A percentile compares a stretch with the other conserved stretches of the same genome.
phyloP scores from a whole-genome alignment of 352 stramenopile species.

The Pythium periplocum region DNA sequence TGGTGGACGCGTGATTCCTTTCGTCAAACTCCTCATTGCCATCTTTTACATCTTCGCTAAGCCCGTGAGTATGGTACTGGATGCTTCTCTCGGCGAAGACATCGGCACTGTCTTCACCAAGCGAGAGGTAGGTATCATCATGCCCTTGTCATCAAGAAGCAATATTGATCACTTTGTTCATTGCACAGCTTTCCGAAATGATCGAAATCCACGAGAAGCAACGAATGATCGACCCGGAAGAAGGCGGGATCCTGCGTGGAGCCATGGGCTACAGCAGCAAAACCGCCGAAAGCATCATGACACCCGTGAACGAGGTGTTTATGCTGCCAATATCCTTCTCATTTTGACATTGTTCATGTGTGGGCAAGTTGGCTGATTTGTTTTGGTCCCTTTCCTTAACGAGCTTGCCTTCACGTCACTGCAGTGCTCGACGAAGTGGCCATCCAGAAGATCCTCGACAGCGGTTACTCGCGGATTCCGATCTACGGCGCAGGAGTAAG shows the following conservation, averaged over 20 bases:
- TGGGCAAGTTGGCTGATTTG: conserved; percentile 33
- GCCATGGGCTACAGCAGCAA: conserved; percentile 94
- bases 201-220: conserved; percentile 96
- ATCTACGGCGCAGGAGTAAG: conserved; percentile 75
- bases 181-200: conserved; percentile 90
- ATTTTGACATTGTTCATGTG: conserved; percentile 56
- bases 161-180: neutral
- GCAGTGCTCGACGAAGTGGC: conserved; percentile 60
- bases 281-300: conserved; percentile 92
- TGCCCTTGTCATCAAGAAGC: neutral
- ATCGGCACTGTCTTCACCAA: conserved; percentile 95
- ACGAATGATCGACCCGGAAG: conserved; percentile 91
- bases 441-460: conserved; percentile 95
- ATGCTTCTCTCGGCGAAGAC: conserved; percentile 91
- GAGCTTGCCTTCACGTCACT: conserved; percentile 13
- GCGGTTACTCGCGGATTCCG: conserved; percentile 94
- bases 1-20: conserved; percentile 69
- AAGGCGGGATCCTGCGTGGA: conserved; percentile 91
- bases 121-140: conserved; percentile 33
- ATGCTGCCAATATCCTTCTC: conserved; percentile 85
- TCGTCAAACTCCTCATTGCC: conserved; percentile 92
- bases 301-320: conserved; percentile 90
- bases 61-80: conserved; percentile 90
- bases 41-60: conserved; percentile 94
- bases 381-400: conserved; percentile 3